Conservation (phyloP, 164 flowering plant genomes). For the Stephania japonica region DNA sequence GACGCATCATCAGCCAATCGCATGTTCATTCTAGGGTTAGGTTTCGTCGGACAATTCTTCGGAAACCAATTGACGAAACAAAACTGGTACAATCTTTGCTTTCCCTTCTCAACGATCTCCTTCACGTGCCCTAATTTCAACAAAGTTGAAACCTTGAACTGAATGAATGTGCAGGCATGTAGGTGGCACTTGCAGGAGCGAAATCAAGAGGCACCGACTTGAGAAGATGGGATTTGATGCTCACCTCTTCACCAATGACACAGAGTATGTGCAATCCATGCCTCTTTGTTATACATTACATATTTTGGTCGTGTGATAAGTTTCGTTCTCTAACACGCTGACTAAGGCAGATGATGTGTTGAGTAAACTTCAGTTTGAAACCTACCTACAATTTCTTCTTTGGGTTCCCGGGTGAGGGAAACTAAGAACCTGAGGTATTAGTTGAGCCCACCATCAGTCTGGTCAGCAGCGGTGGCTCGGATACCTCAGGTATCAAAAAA, state of each 20-base stretch:
- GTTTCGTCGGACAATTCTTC: slow-evolving; percentile 63
- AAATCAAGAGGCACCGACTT: slow-evolving; percentile 50
- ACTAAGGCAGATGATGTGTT: no score
- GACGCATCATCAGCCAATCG: slow-evolving; percentile 20
- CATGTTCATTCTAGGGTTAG: slow-evolving; percentile 70
- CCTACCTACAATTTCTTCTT: no score
- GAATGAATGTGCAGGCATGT: slow-evolving; percentile 48
- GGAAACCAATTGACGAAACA: slow-evolving; percentile 40
- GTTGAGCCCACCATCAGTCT: no score
- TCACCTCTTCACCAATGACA: slow-evolving; percentile 43
- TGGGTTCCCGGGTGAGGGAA: no score
- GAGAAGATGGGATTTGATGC: slow-evolving; percentile 54
- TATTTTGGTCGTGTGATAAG: no score
- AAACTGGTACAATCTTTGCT: slow-evolving; percentile 40
- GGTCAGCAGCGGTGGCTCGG: no score
- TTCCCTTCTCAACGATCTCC: neutral
- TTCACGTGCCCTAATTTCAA: neutral
- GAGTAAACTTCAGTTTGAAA: no score
- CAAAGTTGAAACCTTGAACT: slow-evolving; percentile 2
- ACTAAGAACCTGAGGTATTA: no score
- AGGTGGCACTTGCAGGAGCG: slow-evolving; percentile 65
- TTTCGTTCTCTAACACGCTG: no score
- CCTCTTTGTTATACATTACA: no score
- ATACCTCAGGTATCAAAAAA: no score
- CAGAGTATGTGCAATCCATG: no score